Base-by-base conservation (phyloP, 208 protist genomes). In the Crithidia brevicula region DNA sequence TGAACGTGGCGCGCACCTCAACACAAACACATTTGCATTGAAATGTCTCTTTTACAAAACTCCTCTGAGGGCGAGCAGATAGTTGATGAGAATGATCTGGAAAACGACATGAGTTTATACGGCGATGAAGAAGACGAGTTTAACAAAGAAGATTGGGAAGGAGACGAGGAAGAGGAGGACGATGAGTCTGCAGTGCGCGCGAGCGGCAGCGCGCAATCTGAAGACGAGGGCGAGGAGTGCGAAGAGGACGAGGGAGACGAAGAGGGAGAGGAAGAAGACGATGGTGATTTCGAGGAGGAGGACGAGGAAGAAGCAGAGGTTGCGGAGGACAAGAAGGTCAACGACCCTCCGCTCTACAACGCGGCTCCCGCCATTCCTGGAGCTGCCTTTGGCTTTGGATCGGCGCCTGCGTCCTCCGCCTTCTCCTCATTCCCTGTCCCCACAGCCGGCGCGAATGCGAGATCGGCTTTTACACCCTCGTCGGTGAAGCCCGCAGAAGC, bases 61-160 rank as follows among this genome's bases (percentile, higher is more conserved):
- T 7, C 36, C 8, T 13, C 10, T 40, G 36, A 40, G 36, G 36
- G 10, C 8, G 36, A 13, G 15, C 10, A 13, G 8, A 34, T 7
- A 34, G 49, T 16, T 5, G 15, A 31, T 7, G 27, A 49, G 38
- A 40, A 15, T 1, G 56, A 47, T 5, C 42, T 18, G 9, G 8
- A 47, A 9, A 47, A 46, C 43, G 42, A 54, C n/a, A 30, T 6
- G 16, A 38, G 22, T 8, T 13, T 1, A 31, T 27, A 36, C 49
- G 43, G 25, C 36, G 64, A 72, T 8, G 74, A 63, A 40, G 68
- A 66, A 23, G 40, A 63, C 0, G 67, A 69, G 36, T 45, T 53
- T 22, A 31, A 69, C 4, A 59, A 72, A n/a, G 66, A 52, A 36
- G 63, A 62, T n/a, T 62, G 54, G n/a, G 50, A 58, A 30, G 58